Conservation (phyloP, 176 grass and related monocot species). For the Bolboschoenus planiculmis region DNA sequence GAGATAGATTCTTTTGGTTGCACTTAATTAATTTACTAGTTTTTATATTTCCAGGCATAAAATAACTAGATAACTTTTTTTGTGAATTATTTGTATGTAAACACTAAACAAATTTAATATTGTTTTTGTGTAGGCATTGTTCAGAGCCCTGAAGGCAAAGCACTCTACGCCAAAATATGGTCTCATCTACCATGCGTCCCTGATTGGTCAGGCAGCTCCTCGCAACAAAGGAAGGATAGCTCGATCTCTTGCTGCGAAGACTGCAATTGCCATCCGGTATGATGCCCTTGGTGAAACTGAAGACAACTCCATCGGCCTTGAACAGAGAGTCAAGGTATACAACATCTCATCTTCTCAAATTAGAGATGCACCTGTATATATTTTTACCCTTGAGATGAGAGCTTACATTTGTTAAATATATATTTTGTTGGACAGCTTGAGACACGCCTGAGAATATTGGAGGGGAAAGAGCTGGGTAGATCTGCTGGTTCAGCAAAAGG, state of each 20-base stretch:
- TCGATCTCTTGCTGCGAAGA: conserved; percentile 77
- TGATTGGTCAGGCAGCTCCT: conserved; percentile 72
- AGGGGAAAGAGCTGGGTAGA: conserved; percentile 53
- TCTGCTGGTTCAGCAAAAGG: conserved; percentile 72
- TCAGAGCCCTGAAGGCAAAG: conserved; percentile 85
- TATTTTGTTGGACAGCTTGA: conserved; percentile 55
- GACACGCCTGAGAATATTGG: conserved; percentile 54
- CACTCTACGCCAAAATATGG: conserved; percentile 92
- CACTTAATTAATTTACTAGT: background rate
- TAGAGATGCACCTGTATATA: background rate
- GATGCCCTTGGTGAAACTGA: conserved; percentile 73
- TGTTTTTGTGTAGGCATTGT: conserved; percentile 53
- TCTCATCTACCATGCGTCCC: conserved; percentile 85
- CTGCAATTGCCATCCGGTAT: conserved; percentile 69
- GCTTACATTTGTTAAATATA: background rate
- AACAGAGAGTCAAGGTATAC: conserved; percentile 78
- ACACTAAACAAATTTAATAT: background rate
- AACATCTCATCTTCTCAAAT: background rate
- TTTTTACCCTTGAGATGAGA: background rate
- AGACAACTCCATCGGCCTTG: conserved; percentile 69
- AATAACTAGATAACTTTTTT: background rate
- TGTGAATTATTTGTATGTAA: background rate
- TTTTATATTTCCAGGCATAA: background rate
- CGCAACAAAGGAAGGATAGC: conserved; percentile 82
- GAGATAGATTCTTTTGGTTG: background rate